A percentile compares a stretch with the other conserved stretches of the same genome.
Conservation (phyloP, 192 early-diverging fungal species). For the Gryganskiella cystojenkinii region DNA sequence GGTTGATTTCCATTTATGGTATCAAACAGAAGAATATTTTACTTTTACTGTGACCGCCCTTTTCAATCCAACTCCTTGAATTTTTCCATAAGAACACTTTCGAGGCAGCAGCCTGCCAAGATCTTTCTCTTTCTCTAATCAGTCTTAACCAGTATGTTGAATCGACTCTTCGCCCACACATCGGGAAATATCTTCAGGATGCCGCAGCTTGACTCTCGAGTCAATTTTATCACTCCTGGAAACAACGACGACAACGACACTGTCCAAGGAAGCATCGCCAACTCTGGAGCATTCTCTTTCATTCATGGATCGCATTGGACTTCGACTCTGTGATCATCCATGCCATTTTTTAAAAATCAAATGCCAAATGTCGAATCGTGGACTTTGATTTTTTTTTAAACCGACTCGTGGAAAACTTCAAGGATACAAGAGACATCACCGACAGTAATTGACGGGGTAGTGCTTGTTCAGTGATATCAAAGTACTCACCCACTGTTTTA, state of each 20-base stretch:
- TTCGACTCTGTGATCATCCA: neutral
- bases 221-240: neutral
- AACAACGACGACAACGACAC: no score
- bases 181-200: no score
- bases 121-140: slow-evolving; percentile 53
- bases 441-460: neutral
- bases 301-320: neutral
- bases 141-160: slow-evolving; percentile 45
- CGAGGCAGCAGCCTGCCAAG: slow-evolving; percentile 13
- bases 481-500: slow-evolving; percentile 17
- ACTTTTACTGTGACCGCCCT: slow-evolving; percentile 8
- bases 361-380: neutral
- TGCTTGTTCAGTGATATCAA: neutral
- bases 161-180: neutral
- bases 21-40: neutral
- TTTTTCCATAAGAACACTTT: slow-evolving; percentile 14
- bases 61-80: no score
- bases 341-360: neutral
- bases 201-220: no score
- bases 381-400: neutral
- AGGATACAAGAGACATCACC: no score
- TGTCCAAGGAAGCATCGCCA: no score
- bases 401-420: no score
- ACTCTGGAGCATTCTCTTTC: no score
- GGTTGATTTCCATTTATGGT: slow-evolving; percentile 14